A percentile compares a stretch with the other conserved stretches of the same genome.
Evolutionary conservation across 2,329 filamentous ascomycete species (phyloP).

Genomic region (Aspergillus tanneri): DNA sequence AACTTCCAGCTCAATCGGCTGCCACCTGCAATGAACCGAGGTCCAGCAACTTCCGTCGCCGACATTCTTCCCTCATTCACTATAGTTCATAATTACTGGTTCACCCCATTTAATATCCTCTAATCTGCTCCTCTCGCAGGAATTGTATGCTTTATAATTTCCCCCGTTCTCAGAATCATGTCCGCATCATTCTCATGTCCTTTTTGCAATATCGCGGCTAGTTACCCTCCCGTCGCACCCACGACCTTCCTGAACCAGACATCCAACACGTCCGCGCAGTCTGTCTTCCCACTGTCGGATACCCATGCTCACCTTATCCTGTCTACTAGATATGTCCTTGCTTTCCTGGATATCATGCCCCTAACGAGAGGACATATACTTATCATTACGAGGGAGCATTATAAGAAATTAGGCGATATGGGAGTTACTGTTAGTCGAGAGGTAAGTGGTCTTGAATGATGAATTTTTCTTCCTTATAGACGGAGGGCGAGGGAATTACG

Average conservation of each 20-base stretch:
- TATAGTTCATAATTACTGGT: no score
- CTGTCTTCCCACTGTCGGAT: constrained; percentile 24
- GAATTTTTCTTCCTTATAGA: no score
- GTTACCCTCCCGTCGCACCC: constrained; percentile 47
- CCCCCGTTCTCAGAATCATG: constrained; percentile 10
- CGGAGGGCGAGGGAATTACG: no score
- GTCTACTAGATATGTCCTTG: constrained; percentile 72
- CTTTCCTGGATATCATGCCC: constrained; percentile 92
- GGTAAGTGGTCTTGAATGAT: no score
- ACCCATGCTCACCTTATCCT: constrained; percentile 61
- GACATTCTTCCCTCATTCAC: no score
- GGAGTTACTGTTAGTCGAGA: constrained; percentile 62
- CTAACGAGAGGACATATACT: constrained; percentile 80
- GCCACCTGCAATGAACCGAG: no score
- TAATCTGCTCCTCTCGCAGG: no score
- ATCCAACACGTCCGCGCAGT: constrained; percentile 12
- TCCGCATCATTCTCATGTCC: constrained; percentile 44
- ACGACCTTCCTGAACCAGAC: constrained; percentile 23
- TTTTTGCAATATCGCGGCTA: constrained; percentile 58
- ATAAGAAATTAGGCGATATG: constrained; percentile 73
- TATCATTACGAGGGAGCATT: constrained; percentile 74
- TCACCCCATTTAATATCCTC: no score
- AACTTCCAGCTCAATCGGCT: no score
- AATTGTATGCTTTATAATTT: no score
- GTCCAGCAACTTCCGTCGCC: no score